Percentiles rank a stretch among this genome's conserved stretches.
These are phyloP conservation scores for Pseudogymnoascus sp. DNA, from an alignment of 2,329 filamentous ascomycete species.

Conservation along the genomic window DNA sequence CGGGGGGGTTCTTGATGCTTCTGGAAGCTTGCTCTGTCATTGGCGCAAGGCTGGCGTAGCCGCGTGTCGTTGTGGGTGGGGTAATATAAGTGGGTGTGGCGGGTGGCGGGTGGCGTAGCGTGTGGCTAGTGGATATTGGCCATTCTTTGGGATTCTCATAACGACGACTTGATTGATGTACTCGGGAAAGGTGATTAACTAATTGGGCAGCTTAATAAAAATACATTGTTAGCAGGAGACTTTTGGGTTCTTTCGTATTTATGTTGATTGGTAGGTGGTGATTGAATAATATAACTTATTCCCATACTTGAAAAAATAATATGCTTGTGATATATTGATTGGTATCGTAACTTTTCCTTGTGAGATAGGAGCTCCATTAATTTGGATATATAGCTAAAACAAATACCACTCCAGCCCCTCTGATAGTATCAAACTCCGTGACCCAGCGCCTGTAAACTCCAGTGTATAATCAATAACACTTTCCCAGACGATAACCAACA, in stretches of 20 bases:
- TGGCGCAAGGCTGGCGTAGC: constrained; percentile 6
- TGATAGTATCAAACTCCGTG: neutral
- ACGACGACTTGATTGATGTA: neutral
- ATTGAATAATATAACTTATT: neutral
- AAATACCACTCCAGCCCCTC: neutral
- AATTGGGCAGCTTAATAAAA: neutral
- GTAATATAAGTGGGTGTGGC: neutral
- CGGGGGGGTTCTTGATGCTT: constrained; percentile 2
- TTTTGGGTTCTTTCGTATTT: neutral
- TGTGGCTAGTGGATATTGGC: neutral
- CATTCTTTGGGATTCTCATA: neutral
- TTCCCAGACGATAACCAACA: neutral
- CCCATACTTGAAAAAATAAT: neutral
- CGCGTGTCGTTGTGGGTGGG: constrained; percentile 4
- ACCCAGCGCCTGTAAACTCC: neutral
- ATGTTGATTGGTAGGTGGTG: too few species aligned
- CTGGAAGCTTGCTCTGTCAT: constrained; percentile 5
- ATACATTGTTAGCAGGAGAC: too few species aligned
- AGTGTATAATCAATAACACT: neutral
- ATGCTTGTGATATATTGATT: too few species aligned
- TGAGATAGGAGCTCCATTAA: too few species aligned
- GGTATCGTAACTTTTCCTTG: neutral
- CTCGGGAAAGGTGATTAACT: neutral
- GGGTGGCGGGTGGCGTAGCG: neutral
- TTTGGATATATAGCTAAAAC: neutral